Evolutionary conservation across 306 rosid species (phyloP).

Genomic region (Gillenia trifoliata): DNA sequence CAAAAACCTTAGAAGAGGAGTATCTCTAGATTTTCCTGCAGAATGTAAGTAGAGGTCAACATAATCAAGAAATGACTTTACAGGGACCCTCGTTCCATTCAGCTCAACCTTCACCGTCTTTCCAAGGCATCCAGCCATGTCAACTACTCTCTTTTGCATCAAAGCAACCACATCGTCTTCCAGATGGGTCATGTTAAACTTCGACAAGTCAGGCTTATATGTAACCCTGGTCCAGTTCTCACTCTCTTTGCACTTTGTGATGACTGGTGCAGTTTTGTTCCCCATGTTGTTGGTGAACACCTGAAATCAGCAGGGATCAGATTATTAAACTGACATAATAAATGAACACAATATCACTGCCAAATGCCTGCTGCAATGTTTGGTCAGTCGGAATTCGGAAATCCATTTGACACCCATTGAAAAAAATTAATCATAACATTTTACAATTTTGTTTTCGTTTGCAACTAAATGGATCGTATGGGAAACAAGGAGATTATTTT

Average conservation of each 20-base stretch:
- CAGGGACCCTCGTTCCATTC: constrained; percentile 48
- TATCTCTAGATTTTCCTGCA: constrained; percentile 42
- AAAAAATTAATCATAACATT: neutral
- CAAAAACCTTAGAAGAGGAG: constrained; percentile 58
- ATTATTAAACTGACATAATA: neutral
- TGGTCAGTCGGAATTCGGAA: neutral
- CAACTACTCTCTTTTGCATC: constrained; percentile 88
- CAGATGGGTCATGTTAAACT: constrained; percentile 75
- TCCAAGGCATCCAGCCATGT: constrained; percentile 95
- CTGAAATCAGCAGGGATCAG: constrained; percentile 28
- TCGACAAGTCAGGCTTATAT: constrained; percentile 79
- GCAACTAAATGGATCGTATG: neutral
- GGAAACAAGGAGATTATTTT: neutral
- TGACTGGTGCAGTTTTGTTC: constrained; percentile 57
- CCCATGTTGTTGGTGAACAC: constrained; percentile 83
- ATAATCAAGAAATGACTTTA: constrained; percentile 70
- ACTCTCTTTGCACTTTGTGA: constrained; percentile 65
- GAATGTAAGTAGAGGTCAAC: constrained; percentile 76
- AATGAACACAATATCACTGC: neutral
- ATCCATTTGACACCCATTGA: neutral
- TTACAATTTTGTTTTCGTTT: neutral
- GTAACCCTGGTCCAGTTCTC: constrained; percentile 96
- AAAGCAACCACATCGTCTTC: constrained; percentile 92
- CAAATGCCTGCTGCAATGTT: neutral
- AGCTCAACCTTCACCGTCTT: constrained; percentile 86